phyloP scores from a whole-genome alignment of 148 eudicot genomes.

The Vaccinium myrtillus region DNA sequence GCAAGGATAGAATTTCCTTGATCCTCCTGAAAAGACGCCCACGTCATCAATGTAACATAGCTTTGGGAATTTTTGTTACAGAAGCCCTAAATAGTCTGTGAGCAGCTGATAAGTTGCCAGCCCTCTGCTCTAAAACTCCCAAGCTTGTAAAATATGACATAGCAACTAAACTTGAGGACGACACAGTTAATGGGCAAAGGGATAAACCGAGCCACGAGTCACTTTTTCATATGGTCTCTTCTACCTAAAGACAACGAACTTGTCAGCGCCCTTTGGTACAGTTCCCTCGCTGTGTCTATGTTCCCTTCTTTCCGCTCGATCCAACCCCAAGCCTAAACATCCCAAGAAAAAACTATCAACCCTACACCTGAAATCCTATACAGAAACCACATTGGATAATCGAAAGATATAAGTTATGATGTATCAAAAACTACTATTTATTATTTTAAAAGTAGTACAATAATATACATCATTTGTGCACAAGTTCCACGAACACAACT shows the following conservation, averaged over 20 bases:
- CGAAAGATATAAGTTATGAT: background rate
- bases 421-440: too few relatives aligned
- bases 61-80: slow-evolving; percentile 84
- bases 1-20: slow-evolving; percentile 86
- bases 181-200: background rate
- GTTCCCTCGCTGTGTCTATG: slow-evolving; percentile 66
- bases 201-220: too few relatives aligned
- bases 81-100: slow-evolving; percentile 88
- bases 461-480: background rate
- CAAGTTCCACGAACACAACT: background rate
- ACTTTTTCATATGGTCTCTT: background rate
- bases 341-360: slow-evolving; percentile 10
- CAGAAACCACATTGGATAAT: background rate
- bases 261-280: slow-evolving; percentile 73
- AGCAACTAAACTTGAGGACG: background rate
- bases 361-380: background rate
- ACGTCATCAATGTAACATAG: slow-evolving; percentile 96
- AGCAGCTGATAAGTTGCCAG: slow-evolving; percentile 86
- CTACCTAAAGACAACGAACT: slow-evolving; percentile 96
- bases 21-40: slow-evolving; percentile 92
- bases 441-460: background rate
- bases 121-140: slow-evolving; percentile 97
- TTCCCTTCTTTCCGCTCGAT: slow-evolving; percentile 99
- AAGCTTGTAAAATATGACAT: slow-evolving; percentile 51
- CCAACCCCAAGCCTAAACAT: slow-evolving; percentile 96